Conservation (phyloP, 169 alveolate species). For the Besnoitia besnoiti region DNA sequence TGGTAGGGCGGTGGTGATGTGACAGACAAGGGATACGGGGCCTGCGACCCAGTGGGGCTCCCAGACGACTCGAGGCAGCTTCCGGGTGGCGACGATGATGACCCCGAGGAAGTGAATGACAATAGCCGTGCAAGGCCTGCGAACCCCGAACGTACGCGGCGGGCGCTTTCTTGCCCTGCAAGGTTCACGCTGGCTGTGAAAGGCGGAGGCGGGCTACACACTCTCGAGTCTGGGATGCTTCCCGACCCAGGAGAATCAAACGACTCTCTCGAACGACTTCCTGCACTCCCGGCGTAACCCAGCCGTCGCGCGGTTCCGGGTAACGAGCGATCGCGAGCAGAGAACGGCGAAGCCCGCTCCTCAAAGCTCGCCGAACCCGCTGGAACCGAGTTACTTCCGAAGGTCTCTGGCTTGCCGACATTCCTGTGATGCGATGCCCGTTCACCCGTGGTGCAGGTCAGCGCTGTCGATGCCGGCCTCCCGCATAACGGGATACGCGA, state of each 20-base stretch:
- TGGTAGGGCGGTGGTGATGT: not conserved
- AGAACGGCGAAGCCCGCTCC: no score
- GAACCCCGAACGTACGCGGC: not conserved
- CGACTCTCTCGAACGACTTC: not conserved
- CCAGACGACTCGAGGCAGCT: not conserved
- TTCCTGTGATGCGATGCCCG: no score
- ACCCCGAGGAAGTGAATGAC: not conserved
- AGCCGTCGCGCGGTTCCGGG: no score
- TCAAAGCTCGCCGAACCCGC: no score
- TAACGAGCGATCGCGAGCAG: no score
- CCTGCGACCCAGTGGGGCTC: not conserved
- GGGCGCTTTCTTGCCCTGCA: not conserved
- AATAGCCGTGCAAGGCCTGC: not conserved
- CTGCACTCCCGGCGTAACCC: not conserved
- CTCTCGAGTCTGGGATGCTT: not conserved
- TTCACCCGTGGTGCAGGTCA: no score
- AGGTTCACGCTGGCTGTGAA: not conserved
- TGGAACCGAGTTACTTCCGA: no score
- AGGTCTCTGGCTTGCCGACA: no score
- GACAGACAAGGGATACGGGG: not conserved
- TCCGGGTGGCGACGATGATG: not conserved
- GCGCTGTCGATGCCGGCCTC: no score
- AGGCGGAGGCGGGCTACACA: not conserved
- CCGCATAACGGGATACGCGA: no score
- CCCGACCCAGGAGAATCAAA: not conserved